Evolutionary conservation across 177 flowering plant species (phyloP), one percentile per base, ranked within the genome.

Genomic region (Telopea speciosissima): DNA sequence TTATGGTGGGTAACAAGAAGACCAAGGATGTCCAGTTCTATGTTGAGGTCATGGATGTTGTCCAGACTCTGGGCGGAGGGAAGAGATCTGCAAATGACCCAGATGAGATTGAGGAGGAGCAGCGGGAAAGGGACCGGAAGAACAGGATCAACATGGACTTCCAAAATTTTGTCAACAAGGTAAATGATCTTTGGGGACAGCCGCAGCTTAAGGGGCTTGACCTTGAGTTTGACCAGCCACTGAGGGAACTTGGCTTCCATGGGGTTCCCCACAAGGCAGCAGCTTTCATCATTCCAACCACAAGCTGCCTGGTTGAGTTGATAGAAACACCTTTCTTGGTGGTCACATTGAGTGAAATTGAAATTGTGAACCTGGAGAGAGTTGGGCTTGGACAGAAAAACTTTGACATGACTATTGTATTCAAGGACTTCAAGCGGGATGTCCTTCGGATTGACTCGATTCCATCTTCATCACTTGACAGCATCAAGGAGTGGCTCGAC

Each of bases 1-100:
- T 90, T 24, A 89, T 90, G 96, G 92, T 86, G 36, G 90, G 93
- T 12, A 90, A 79, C 76, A 86, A 80, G 80, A 89, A 86, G 77
- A 90, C 90, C 24, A 89, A 89, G 79, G 91, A 90, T 73, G 89
- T 88, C 16, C 93, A 89, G 76, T 86, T 89, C 70, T 85, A 86
- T 75, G 86, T 87, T 71, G 93, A 90, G 80, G 96, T 90, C 72
- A 90, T 90, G 93, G 96, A 89, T 73, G 81, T 83, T 70, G 96
- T 90, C 8, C 93, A 90, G 74, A 85, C 86, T 28, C 28, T 89
- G 28, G 96, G 93, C 31, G 90, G 93, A 52, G 85, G 86, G 22
- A 88, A 75, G 72, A 80, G 93, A 64, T 90, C 91, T 62, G 86
- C 91, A 45, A 78, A 90, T 77, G 96, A 90, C 63, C 93, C 93